These are phyloP conservation scores for Plenodomus biglobosus DNA, from an alignment of 2,329 filamentous ascomycete genomes.

Conservation along the genomic window DNA sequence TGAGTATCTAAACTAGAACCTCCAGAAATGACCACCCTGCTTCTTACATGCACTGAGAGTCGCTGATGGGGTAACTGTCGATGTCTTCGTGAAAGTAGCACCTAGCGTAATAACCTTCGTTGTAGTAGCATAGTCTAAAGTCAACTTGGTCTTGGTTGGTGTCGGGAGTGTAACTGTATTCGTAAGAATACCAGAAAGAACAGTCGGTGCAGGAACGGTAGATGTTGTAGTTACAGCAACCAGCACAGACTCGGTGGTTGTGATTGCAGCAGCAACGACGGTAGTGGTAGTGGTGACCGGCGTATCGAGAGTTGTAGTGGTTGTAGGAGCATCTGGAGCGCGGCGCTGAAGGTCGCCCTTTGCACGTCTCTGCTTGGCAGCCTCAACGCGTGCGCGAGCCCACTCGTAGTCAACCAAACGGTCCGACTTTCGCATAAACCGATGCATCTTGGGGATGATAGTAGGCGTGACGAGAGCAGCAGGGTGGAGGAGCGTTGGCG, in stretches of 20 bases:
- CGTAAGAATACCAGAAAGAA: slow-evolving; percentile 39
- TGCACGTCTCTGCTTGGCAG: slow-evolving; percentile 36
- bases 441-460: slow-evolving; percentile 19
- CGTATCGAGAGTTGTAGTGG: slow-evolving; percentile 35
- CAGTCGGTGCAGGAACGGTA: slow-evolving; percentile 40
- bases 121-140: slow-evolving; percentile 28
- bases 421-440: slow-evolving; percentile 29
- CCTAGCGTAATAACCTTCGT: slow-evolving; percentile 41
- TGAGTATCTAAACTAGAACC: not conserved
- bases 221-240: slow-evolving; percentile 26
- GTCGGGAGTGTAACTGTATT: slow-evolving; percentile 41
- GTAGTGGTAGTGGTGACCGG: slow-evolving; percentile 38
- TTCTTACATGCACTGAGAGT: slow-evolving; percentile 39
- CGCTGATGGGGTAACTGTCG: slow-evolving; percentile 41
- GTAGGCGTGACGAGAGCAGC: slow-evolving; percentile 35
- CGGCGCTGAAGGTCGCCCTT: slow-evolving; percentile 30
- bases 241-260: slow-evolving; percentile 32
- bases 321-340: slow-evolving; percentile 40
- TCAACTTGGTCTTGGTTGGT: slow-evolving; percentile 38
- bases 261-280: slow-evolving; percentile 29
- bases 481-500: slow-evolving; percentile 39
- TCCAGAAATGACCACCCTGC: slow-evolving; percentile 35
- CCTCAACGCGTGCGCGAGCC: slow-evolving; percentile 38
- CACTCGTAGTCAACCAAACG: slow-evolving; percentile 38
- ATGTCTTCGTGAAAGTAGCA: slow-evolving; percentile 38